A percentile compares a stretch with the other conserved stretches of the same genome.
phyloP scores from a whole-genome alignment of 306 rosid species.

The Acacia crassicarpa region DNA sequence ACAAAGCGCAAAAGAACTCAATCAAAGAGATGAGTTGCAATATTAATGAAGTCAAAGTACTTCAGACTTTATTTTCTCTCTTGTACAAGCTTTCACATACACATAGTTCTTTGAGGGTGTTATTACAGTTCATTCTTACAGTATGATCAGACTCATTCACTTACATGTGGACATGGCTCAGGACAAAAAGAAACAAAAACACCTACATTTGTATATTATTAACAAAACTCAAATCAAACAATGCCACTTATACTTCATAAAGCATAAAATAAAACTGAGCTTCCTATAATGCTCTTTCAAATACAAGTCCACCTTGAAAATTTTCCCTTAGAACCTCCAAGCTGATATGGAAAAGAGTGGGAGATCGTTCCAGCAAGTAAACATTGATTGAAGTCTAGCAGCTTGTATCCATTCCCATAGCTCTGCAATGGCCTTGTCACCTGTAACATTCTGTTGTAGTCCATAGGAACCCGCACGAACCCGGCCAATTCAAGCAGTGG shows the following conservation, averaged over 20 bases:
- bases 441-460: slow-evolving; percentile 43
- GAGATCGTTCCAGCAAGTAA: slow-evolving; percentile 53
- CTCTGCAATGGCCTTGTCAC: slow-evolving; percentile 45
- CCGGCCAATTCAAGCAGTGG: slow-evolving; percentile 63
- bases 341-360: slow-evolving; percentile 70
- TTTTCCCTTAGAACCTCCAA: slow-evolving; percentile 38
- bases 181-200: not conserved
- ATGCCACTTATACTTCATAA: not conserved
- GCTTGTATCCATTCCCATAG: slow-evolving; percentile 48
- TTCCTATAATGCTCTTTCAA: not conserved
- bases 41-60: not conserved
- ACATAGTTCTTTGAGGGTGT: not conserved
- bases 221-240: not conserved
- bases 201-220: not conserved
- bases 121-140: not conserved
- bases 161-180: not conserved
- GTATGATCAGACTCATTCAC: not conserved
- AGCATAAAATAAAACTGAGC: not conserved
- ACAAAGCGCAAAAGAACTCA: not conserved
- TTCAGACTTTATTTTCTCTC: not conserved
- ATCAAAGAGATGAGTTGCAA: not conserved
- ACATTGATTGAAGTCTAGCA: slow-evolving; percentile 51
- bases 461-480: slow-evolving; percentile 46
- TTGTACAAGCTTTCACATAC: not conserved
- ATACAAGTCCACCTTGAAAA: not conserved